A percentile compares a stretch with the other conserved stretches of the same genome.
phyloP scores from a whole-genome alignment of 129 eudicot species.

The Flaveria sonorensis region DNA sequence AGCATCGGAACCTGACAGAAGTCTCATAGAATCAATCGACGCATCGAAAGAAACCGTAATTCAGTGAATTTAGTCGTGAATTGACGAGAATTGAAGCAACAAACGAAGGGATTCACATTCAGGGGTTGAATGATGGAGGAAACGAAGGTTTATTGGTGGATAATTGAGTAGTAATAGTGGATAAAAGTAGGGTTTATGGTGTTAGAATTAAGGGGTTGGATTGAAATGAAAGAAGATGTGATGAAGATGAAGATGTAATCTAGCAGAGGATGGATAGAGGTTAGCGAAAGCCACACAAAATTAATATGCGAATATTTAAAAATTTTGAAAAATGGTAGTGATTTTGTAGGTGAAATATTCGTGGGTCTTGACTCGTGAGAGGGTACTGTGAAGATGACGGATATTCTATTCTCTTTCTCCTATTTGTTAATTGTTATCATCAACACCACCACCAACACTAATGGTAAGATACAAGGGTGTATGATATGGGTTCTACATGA shows the following conservation, averaged over 20 bases:
- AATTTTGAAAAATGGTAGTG: not conserved
- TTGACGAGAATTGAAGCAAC: not conserved
- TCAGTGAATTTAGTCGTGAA: not conserved
- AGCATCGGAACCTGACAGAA: conserved; percentile 52
- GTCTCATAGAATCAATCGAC: conserved; percentile 41
- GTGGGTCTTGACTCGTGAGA: not conserved
- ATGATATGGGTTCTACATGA: no score
- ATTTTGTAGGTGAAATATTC: conserved; percentile 21
- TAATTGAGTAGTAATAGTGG: conserved; percentile 47
- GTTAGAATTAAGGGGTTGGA: conserved; percentile 14
- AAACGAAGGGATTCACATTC: conserved; percentile 9
- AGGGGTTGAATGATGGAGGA: not conserved
- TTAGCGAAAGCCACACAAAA: conserved; percentile 73
- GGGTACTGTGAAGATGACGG: conserved; percentile 5
- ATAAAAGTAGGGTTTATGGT: conserved; percentile 30
- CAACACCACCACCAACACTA: not conserved
- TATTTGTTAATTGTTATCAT: not conserved
- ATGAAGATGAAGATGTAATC: conserved; percentile 14
- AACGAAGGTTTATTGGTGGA: conserved; percentile 32
- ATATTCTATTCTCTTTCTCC: conserved; percentile 5
- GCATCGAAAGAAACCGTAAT: conserved; percentile 22
- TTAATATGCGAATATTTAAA: conserved; percentile 31
- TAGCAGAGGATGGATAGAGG: conserved; percentile 27
- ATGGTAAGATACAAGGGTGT: not conserved
- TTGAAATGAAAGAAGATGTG: conserved; percentile 11